These are phyloP conservation scores for Hyparrhenia diplandra DNA, from an alignment of 176 grass and related monocot genomes.

Conservation along the genomic window DNA sequence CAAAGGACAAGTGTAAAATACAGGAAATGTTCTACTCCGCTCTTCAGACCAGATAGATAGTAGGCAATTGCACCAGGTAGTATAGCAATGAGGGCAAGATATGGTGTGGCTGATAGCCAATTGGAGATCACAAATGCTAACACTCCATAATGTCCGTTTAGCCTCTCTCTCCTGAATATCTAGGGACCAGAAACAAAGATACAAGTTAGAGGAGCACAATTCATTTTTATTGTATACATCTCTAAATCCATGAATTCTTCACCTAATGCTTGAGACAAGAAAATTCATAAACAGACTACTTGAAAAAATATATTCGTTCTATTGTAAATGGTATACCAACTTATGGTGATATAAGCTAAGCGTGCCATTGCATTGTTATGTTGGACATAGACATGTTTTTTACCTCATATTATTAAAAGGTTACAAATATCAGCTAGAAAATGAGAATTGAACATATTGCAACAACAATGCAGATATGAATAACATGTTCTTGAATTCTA, in stretches of 20 bases:
- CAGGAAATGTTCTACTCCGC: conserved; percentile 30
- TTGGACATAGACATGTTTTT: background rate
- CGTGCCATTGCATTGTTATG: background rate
- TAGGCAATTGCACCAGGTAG: conserved; percentile 49
- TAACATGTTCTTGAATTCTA: no score
- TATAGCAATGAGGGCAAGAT: conserved; percentile 32
- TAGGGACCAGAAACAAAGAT: background rate
- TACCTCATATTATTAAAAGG: background rate
- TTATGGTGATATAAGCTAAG: background rate
- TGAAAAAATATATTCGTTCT: background rate
- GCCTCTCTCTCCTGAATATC: conserved; percentile 50
- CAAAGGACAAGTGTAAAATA: conserved; percentile 36
- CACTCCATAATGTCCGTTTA: conserved; percentile 55
- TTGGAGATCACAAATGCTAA: conserved; percentile 42
- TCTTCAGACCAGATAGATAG: conserved; percentile 39
- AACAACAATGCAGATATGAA: no score
- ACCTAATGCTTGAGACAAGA: background rate
- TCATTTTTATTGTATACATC: background rate
- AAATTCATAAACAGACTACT: background rate
- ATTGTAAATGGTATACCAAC: background rate
- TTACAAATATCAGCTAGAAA: no score
- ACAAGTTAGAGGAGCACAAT: background rate
- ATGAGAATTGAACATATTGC: no score
- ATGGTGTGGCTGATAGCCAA: conserved; percentile 47
- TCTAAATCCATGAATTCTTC: background rate